Percentiles rank a stretch among this genome's conserved stretches.
phyloP scores from a whole-genome alignment of 2,329 filamentous ascomycete genomes.

The Ilyonectria robusta region DNA sequence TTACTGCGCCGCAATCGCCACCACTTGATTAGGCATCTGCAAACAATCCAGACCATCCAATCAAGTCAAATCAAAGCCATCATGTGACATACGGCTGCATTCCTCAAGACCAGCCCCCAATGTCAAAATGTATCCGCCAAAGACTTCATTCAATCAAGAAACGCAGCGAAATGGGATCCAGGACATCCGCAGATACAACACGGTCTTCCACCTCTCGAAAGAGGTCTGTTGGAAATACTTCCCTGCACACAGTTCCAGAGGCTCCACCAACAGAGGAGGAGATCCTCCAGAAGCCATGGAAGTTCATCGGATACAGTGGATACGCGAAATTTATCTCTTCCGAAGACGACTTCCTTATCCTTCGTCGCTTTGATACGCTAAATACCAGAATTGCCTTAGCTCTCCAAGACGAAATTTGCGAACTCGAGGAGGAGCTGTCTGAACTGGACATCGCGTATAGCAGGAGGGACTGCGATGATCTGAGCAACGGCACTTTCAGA shows the following conservation, averaged over 20 bases:
- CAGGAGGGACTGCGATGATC: conserved; percentile 28
- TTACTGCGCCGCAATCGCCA: too few relatives aligned
- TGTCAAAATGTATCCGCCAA: not conserved
- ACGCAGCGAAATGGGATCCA: not conserved
- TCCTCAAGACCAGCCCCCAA: not conserved
- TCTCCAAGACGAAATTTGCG: conserved; percentile 52
- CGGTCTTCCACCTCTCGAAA: not conserved
- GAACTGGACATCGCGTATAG: conserved; percentile 46
- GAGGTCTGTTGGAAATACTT: not conserved
- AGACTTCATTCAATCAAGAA: not conserved
- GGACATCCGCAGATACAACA: not conserved
- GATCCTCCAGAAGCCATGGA: conserved; percentile 46
- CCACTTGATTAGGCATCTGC: too few relatives aligned
- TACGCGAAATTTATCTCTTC: conserved; percentile 49
- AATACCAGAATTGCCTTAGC: conserved; percentile 49
- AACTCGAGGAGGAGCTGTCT: conserved; percentile 48
- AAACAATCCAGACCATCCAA: not conserved
- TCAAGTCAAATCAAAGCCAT: not conserved
- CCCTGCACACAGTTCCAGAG: not conserved
- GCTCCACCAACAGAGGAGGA: not conserved
- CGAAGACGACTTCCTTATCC: conserved; percentile 50
- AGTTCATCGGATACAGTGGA: conserved; percentile 49
- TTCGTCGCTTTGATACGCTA: conserved; percentile 51
- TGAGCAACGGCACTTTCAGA: conserved; percentile 49
- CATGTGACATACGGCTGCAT: not conserved